Evolutionary conservation across 2,329 filamentous ascomycete species (phyloP).

Genomic region (Fusarium temperatum): DNA sequence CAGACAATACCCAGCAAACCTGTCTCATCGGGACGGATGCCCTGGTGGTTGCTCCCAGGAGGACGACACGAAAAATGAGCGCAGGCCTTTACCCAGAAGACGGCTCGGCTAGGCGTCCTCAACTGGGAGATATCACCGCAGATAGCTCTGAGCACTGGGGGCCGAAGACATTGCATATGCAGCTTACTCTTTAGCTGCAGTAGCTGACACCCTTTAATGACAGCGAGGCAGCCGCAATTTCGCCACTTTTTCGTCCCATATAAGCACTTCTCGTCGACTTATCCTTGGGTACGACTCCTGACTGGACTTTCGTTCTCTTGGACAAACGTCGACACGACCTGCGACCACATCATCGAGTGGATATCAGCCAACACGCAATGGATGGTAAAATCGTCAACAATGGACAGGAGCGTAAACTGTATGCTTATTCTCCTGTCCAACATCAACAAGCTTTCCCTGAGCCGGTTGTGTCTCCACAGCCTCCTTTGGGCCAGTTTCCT

Average conservation of each 20-base stretch:
- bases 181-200: conserved; percentile 7
- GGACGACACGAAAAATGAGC: not conserved
- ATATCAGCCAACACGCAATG: not conserved
- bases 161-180: not conserved
- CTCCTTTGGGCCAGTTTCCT: not conserved
- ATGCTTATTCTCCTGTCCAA: not conserved
- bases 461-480: conserved; percentile 5
- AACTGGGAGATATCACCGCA: not conserved
- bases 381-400: not conserved
- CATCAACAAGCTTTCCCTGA: not conserved
- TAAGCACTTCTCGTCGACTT: not conserved
- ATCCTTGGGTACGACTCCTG: not conserved
- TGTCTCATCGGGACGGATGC: not conserved
- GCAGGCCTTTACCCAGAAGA: not conserved
- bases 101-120: not conserved
- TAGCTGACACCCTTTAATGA: not conserved
- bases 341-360: not conserved
- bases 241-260: not conserved
- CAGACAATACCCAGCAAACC: not conserved
- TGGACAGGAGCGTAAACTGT: not conserved
- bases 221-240: not conserved
- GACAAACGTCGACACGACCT: not conserved
- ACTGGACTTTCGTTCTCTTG: not conserved
- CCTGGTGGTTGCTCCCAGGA: not conserved
- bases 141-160: not conserved